phyloP scores from a whole-genome alignment of 73 alveolate genomes.

The Paraurostyla sp. region DNA sequence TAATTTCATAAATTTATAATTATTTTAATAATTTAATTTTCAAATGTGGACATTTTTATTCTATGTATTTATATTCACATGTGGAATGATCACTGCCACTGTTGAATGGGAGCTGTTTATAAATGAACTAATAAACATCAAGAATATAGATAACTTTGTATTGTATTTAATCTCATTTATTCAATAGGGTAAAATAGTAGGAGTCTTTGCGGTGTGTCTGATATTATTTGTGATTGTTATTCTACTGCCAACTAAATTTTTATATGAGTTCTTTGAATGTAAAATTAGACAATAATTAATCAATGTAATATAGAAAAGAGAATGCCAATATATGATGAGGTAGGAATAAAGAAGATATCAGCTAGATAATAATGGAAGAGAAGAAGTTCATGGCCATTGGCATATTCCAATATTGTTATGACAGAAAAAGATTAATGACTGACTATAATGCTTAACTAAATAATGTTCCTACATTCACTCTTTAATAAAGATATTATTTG shows the following conservation, averaged over 20 bases:
- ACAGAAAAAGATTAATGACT: constrained; percentile 20
- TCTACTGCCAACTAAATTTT: not conserved
- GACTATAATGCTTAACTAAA: too few relatives aligned
- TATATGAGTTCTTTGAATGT: constrained; percentile 10
- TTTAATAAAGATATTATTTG: too few relatives aligned
- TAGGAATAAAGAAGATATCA: constrained; percentile 12
- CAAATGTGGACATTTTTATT: not conserved
- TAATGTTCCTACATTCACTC: too few relatives aligned
- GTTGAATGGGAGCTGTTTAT: not conserved
- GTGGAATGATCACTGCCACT: not conserved
- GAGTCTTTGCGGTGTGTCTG: not conserved
- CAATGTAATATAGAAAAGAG: not conserved
- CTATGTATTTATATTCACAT: not conserved
- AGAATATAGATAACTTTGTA: not conserved
- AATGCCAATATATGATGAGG: constrained; percentile 11
- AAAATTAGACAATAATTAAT: not conserved
- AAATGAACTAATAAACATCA: not conserved
- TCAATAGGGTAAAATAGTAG: not conserved
- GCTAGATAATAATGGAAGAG: constrained; percentile 8
- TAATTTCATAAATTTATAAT: too few relatives aligned
- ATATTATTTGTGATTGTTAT: not conserved
- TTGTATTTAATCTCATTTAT: not conserved
- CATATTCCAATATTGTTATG: constrained; percentile 29
- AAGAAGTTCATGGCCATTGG: constrained; percentile 52
- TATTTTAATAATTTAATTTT: too few relatives aligned